phyloP scores from a whole-genome alignment of 768 basidiomycete genomes.

The Amanita jacksonii region DNA sequence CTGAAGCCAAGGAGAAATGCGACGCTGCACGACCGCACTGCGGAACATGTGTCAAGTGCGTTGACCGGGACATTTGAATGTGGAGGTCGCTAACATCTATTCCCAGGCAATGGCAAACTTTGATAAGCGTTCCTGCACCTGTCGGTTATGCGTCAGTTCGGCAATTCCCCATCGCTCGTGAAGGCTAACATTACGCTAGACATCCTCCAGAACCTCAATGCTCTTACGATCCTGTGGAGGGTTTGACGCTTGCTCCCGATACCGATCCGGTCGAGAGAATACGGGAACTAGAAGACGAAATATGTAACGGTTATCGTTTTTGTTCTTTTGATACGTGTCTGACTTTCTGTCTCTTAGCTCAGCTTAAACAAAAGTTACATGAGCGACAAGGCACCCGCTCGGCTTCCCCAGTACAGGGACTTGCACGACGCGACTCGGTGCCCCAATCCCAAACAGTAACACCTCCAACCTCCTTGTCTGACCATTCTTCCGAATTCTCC shows the following conservation, averaged over 20 bases:
- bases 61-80: conserved; percentile 13
- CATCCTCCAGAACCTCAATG: conserved; percentile 84
- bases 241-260: conserved; percentile 65
- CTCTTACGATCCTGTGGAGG: conserved; percentile 81
- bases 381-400: conserved; percentile 38
- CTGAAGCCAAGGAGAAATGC: conserved; percentile 55
- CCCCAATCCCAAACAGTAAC: conserved; percentile 13
- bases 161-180: conserved; percentile 3
- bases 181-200: conserved; percentile 25
- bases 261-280: conserved; percentile 76
- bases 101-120: conserved; percentile 67
- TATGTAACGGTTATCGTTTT: conserved; percentile 37
- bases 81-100: no score
- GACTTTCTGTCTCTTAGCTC: conserved; percentile 29
- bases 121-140: conserved; percentile 78
- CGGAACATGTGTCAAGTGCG: conserved; percentile 74
- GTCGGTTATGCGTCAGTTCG: conserved; percentile 70
- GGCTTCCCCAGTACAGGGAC: conserved; percentile 25
- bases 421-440: conserved; percentile 10
- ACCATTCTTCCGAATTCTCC: conserved; percentile 16
- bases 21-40: conserved; percentile 83
- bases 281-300: conserved; percentile 65
- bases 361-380: conserved; percentile 52
- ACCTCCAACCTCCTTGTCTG: conserved; percentile 14
- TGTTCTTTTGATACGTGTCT: not conserved